Evolutionary conservation across 164 flowering plant species (phyloP).

Genomic region (Liriodendron chinense): DNA sequence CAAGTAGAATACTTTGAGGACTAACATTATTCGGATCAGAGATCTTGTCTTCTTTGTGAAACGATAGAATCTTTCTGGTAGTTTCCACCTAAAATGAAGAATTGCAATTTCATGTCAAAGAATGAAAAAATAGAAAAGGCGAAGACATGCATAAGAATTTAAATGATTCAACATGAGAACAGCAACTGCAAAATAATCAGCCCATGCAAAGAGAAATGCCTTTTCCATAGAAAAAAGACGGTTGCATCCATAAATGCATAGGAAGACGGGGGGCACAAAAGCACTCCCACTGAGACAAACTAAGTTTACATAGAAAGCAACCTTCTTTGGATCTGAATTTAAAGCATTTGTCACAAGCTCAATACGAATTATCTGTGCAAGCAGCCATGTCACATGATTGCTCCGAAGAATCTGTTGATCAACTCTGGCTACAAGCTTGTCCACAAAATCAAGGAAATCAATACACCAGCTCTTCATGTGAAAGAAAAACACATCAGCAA

Average conservation of each 20-base stretch:
- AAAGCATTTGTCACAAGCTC: constrained; percentile 91
- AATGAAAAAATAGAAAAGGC: neutral
- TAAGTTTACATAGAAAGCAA: constrained; percentile 17
- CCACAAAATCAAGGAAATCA: constrained; percentile 97
- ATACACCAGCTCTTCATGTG: constrained; percentile 92
- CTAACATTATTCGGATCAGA: constrained; percentile 65
- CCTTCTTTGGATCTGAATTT: constrained; percentile 86
- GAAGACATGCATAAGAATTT: neutral
- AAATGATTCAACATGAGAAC: neutral
- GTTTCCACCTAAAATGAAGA: constrained; percentile 70
- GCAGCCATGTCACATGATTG: constrained; percentile 95
- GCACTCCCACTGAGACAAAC: neutral
- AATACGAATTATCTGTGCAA: constrained; percentile 81
- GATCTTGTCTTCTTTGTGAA: constrained; percentile 85
- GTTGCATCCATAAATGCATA: neutral
- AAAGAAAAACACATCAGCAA: constrained; percentile 84
- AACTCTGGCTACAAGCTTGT: constrained; percentile 73
- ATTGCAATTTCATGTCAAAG: neutral
- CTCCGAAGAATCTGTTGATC: constrained; percentile 74
- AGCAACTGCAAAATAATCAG: neutral
- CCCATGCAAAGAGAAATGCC: neutral
- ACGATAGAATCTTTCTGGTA: constrained; percentile 79
- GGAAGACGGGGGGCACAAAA: neutral
- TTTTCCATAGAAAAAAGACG: neutral
- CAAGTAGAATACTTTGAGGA: constrained; percentile 85